Evolutionary conservation across 1,139 yeast species (phyloP).

Genomic region (Pichia sp.): DNA sequence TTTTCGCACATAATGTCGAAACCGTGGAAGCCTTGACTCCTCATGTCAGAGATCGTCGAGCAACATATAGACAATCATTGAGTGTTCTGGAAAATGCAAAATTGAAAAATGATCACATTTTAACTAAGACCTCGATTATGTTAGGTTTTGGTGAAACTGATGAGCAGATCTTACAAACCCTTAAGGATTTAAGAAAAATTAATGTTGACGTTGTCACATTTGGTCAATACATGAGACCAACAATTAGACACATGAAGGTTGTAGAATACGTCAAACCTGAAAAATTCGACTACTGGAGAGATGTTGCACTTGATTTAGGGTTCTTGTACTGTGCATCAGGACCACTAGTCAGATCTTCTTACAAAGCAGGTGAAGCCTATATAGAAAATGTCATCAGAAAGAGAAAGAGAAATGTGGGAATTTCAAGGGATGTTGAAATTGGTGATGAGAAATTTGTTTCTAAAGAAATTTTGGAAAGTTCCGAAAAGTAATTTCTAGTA

Average conservation of each 20-base stretch:
- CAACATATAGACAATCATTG: slow-evolving; percentile 86
- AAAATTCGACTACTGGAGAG: slow-evolving; percentile 89
- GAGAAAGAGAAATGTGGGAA: slow-evolving; percentile 37
- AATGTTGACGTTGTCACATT: slow-evolving; percentile 93
- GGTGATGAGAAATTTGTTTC: slow-evolving; percentile 23
- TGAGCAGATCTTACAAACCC: slow-evolving; percentile 71
- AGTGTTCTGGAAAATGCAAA: slow-evolving; percentile 76
- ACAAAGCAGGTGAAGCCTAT: slow-evolving; percentile 97
- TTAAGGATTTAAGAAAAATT: slow-evolving; percentile 63
- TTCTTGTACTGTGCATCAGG: slow-evolving; percentile 96
- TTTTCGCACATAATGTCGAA: slow-evolving; percentile 94
- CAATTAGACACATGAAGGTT: slow-evolving; percentile 97
- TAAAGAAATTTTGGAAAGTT: slow-evolving; percentile 11
- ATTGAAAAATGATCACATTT: slow-evolving; percentile 58
- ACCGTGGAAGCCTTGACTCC: slow-evolving; percentile 96
- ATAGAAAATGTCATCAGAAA: slow-evolving; percentile 88
- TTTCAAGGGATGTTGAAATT: slow-evolving; percentile 24
- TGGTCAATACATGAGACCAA: slow-evolving; percentile 99
- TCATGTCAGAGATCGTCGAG: slow-evolving; percentile 91
- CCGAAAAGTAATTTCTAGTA: background rate
- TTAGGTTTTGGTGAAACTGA: slow-evolving; percentile 96
- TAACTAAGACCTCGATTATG: slow-evolving; percentile 94
- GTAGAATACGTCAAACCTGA: slow-evolving; percentile 95
- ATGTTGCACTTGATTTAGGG: slow-evolving; percentile 81
- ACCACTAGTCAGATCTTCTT: slow-evolving; percentile 91